phyloP scores from a whole-genome alignment of 305 asterid genomes.

The Fraxinus greggii region DNA sequence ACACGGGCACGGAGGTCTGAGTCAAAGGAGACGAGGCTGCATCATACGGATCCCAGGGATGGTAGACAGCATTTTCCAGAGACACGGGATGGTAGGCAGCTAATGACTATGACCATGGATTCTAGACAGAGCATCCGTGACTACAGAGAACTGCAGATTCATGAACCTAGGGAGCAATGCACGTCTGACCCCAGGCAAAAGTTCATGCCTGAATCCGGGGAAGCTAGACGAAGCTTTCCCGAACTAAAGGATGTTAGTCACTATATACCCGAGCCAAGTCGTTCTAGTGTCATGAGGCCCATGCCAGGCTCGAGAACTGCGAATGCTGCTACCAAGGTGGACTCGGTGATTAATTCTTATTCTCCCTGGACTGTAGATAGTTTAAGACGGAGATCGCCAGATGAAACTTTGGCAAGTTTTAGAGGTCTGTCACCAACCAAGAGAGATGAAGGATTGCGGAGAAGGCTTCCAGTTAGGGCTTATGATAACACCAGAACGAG shows the following conservation, averaged over 20 bases:
- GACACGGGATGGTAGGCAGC: constrained; percentile 41
- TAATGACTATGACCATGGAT: constrained; percentile 29
- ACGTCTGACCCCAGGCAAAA: constrained; percentile 34
- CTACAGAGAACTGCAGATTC: constrained; percentile 26
- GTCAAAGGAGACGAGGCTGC: constrained; percentile 32
- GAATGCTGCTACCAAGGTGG: constrained; percentile 40
- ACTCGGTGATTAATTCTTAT: constrained; percentile 43
- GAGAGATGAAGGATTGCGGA: constrained; percentile 54
- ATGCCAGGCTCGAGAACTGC: constrained; percentile 37
- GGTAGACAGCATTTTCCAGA: constrained; percentile 30
- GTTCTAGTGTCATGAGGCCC: constrained; percentile 28
- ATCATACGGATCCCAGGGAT: constrained; percentile 32
- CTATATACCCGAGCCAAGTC: constrained; percentile 41
- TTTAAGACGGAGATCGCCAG: constrained; percentile 75
- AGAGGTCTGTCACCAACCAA: constrained; percentile 54
- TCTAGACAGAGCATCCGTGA: constrained; percentile 33
- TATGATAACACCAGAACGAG: constrained; percentile 53
- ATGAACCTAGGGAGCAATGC: constrained; percentile 42
- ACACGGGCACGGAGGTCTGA: constrained; percentile 39
- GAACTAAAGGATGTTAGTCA: constrained; percentile 44
- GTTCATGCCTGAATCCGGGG: constrained; percentile 27
- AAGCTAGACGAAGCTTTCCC: constrained; percentile 22
- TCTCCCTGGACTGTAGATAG: constrained; percentile 80
- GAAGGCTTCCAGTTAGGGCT: constrained; percentile 44
- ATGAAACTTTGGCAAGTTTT: constrained; percentile 42